Evolutionary conservation across 2,329 filamentous ascomycete species (phyloP), one percentile per base, ranked within the genome.

Genomic region (Botrytis elliptica): DNA sequence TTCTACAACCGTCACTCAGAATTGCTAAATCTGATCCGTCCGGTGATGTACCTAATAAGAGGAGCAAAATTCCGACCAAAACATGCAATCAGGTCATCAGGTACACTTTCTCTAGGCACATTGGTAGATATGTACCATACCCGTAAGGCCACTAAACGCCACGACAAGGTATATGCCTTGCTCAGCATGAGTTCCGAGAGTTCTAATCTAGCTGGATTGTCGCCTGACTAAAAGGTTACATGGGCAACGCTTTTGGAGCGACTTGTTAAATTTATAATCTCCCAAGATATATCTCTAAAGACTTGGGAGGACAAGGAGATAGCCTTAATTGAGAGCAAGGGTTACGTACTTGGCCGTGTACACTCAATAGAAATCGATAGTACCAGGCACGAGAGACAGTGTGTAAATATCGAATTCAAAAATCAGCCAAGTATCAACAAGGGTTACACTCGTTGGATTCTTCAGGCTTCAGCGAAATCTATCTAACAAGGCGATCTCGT

Each of bases 121-220:
- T 3, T 52, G 6, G 10, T 52, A 16, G 44, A 52, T 33, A 60
- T 42, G 52, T 44, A 44, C 3, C 42, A 70, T 70, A 46, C 18
- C 5, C 52, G 33, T 18, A 33, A 2, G 40, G 38, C 52, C 8
- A 70, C 67, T 22, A n/a, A 33, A 18, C 38, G 1, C 12, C 52
- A 57, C 8, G 67, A 70, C 25, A 44, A 70, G 52, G 20, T 60
- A 4, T 70, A 70, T 70, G 38, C 67, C 40, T 70, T 70, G 9
- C 67, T 70, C 12, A 29, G 29, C 8, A 60, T 46, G 67, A 70
- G 52, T 20, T 70, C 18, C 4, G n/a, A 38, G 18, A n/a, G 4
- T 70, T 12, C 22, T 14, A 33, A 44, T 2, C 20, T 29, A 33
- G 18, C 67, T 36, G n/a, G 36, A 1, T 33, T 70, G 4, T 57